phyloP scores from a whole-genome alignment of 1,284 basidiomycete genomes.

The Sporisorium sorghi region DNA sequence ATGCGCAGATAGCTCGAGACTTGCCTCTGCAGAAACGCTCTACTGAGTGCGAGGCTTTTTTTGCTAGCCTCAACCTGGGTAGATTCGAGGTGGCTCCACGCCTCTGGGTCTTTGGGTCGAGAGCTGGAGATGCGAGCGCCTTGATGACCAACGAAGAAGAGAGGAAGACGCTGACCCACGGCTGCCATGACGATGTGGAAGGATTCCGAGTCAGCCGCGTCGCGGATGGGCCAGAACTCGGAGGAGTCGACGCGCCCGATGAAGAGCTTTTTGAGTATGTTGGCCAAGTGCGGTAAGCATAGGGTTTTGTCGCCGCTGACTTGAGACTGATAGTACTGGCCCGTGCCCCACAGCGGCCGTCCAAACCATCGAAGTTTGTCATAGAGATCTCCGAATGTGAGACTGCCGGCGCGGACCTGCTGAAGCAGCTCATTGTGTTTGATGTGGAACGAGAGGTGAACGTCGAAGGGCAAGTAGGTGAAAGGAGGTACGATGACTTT shows the following conservation, averaged over 20 bases:
- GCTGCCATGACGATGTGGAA: conserved; percentile 9
- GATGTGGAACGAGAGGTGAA: not conserved
- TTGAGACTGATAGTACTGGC: no score
- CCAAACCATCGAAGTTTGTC: not conserved
- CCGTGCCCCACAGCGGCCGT: not conserved
- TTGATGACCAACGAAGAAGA: conserved; percentile 7
- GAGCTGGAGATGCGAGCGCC: conserved; percentile 3
- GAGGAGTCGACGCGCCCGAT: not conserved
- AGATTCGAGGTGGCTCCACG: not conserved
- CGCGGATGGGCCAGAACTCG: not conserved
- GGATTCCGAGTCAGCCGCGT: not conserved
- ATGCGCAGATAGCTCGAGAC: conserved; percentile 16
- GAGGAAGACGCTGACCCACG: conserved; percentile 7
- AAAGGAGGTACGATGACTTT: conserved; percentile 10
- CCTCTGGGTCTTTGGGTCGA: not conserved
- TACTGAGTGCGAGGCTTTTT: not conserved
- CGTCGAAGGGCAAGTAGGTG: conserved; percentile 12
- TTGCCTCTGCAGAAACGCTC: not conserved
- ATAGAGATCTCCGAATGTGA: not conserved
- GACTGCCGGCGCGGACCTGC: not conserved
- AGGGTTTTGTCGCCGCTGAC: no score
- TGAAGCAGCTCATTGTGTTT: not conserved
- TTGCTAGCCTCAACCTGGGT: no score
- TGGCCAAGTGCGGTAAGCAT: not conserved
- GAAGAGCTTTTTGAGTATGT: not conserved